These are phyloP conservation scores for Arabidopsis arenosa DNA, from an alignment of 345 rosid species.

Conservation along the genomic window DNA sequence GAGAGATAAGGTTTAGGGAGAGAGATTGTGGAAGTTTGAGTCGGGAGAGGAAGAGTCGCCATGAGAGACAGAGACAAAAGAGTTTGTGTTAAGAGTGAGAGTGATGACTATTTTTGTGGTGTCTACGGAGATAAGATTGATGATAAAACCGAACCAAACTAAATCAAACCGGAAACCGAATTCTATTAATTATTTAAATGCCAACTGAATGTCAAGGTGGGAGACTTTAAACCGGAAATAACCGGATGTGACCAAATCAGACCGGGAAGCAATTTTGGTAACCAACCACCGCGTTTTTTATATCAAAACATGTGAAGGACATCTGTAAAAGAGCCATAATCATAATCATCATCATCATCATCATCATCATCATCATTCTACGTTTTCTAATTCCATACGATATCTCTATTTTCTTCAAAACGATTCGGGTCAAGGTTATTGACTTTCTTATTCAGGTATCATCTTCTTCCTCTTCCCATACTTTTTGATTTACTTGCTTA, in stretches of 20 bases:
- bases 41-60: constrained; percentile 62
- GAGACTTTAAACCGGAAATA: not conserved
- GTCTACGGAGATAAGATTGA: constrained; percentile 23
- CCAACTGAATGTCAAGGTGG: not conserved
- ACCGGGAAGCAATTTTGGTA: constrained; percentile 30
- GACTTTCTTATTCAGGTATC: constrained; percentile 36
- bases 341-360: not conserved
- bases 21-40: constrained; percentile 53
- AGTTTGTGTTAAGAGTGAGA: constrained; percentile 19
- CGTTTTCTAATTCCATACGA: constrained; percentile 5
- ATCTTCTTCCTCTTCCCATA: constrained; percentile 5
- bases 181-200: too few species aligned
- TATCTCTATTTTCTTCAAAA: constrained; percentile 22
- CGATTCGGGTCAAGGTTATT: not conserved
- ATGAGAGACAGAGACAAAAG: constrained; percentile 44
- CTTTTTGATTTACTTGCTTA: not conserved
- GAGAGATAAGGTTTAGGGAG: constrained; percentile 51
- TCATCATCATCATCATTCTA: not conserved
- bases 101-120: constrained; percentile 28
- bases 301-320: constrained; percentile 2
- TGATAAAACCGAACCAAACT: not conserved
- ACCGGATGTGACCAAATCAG: not conserved
- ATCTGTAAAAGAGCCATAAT: not conserved
- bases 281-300: constrained; percentile 27
- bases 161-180: not conserved